Base-by-base conservation (phyloP, 176 grass and related monocot genomes). In the Paspalum vaginatum region DNA sequence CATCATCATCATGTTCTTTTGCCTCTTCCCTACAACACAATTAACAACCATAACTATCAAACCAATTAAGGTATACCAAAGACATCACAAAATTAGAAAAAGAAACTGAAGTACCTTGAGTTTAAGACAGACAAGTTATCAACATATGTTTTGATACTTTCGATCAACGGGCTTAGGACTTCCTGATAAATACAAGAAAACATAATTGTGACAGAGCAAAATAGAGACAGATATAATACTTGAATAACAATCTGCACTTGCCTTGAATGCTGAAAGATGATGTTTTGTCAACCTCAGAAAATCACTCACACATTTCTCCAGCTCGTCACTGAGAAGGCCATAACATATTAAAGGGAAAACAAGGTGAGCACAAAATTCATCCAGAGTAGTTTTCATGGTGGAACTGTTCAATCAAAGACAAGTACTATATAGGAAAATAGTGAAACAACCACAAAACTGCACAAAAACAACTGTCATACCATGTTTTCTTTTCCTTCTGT, bases 241-340 rank as follows among this genome's bases (percentile, higher is more conserved):
- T 40, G 22, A 68, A 75, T 75, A 51, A 81, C 12, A 79, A 73
- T 37, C 57, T 70, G 59, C 40, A 38, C 76, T 85, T 93, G 88
- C 96, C 91, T 93, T 89, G 85, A 89, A 99, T 12, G 73, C 53
- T 41, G 70, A 93, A 86, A 99, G 92, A 77, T 99, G 90, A 89
- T 91, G 78, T 72, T 95, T 95, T 40, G 94, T 94, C 79, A 91
- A 91, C 82, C 91, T 95, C 46, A 95, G 61, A 70, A 91, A 93
- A 81, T 81, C 81, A 21, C 78, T 72, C 75, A 77, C 82, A 70
- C 88, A 89, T 85, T 88, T 93, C 88, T 91, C 92, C 73, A 99
- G 85, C 48, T 99, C 96, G 67, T 79, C 88, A 85, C 96, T 91
- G 68, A 77, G 58, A 79, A 75, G 55, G n/a, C 44, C 48, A 70